Base-by-base conservation (phyloP, 2,329 filamentous ascomycete species). In the Alternaria gaisen region DNA sequence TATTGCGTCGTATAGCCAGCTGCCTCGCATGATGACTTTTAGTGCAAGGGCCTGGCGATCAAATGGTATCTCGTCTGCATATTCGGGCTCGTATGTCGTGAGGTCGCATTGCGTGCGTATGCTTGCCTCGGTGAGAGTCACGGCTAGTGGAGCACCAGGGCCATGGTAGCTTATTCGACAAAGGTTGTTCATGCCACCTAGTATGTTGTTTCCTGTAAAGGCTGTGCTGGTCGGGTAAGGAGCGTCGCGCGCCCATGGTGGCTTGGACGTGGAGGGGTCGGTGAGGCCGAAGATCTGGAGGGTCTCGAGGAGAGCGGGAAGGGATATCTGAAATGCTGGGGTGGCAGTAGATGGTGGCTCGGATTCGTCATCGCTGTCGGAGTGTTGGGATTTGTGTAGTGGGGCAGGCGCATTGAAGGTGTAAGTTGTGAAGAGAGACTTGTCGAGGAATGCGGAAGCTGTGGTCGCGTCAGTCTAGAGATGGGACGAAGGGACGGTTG, bases 1-100 rank as follows among this genome's bases (percentile, higher is more conserved):
- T 41, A 94, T 82, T 16, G 89, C 88, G 72, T 94, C 91, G 11
- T 91, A 85, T 5, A 94, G 85, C 79, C 87, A 90, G 34, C 86
- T 86, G 11, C 90, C 87, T 68, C 90, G 91, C 91, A 97, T 97
- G 75, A 99, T 98, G 61, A 97, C 93, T 77, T 98, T 99, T 82
- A 97, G 91, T 9, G 88, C 84, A 9, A 98, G 84, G 53, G 89
- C 87, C 52, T 93, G 87, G 32, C 93, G 88, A 72, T 94, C 89
- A 68, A 99, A 93, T 0, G 94, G 95, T 46, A 99, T 98, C 53
- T 94, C 90, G 53, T 94, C 90, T n/a, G 66, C 61, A 50, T 75
- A 77, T 10, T 72, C 77, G 51, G 91, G 87, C 51, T 93, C 86
- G 80, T 97, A 99, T 0, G 95, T 98, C 8, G 90, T 92, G 53